Evolutionary conservation across 495 filamentous ascomycete genomes (phyloP).

Genomic region (Paragyromitra xinjiangensis): DNA sequence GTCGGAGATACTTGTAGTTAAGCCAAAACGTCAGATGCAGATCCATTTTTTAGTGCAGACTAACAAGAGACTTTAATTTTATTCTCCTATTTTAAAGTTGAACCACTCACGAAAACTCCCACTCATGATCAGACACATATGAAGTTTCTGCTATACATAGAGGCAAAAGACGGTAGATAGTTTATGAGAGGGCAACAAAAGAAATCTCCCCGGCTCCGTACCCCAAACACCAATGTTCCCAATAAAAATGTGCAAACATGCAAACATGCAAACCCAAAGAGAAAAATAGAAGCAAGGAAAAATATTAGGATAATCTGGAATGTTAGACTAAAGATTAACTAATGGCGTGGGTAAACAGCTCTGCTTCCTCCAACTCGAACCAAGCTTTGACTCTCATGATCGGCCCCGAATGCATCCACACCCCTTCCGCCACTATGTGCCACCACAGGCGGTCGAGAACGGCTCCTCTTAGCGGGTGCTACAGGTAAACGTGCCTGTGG

Average conservation of each 20-base stretch:
- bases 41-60: background rate
- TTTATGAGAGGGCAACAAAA: background rate
- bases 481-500: background rate
- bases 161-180: background rate
- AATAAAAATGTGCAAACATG: constrained; percentile 9
- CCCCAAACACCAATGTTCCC: constrained; percentile 10
- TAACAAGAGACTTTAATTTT: background rate
- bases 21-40: background rate
- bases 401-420: constrained; percentile 2
- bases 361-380: constrained; percentile 33
- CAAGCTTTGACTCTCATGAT: constrained; percentile 21
- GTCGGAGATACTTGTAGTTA: background rate
- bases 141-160: background rate
- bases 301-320: background rate
- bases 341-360: constrained; percentile 9
- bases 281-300: background rate
- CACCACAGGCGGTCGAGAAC: background rate
- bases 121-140: background rate
- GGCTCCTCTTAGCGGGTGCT: constrained; percentile 14
- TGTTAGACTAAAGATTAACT: background rate
- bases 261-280: constrained; percentile 1
- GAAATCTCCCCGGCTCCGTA: background rate
- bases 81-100: background rate
- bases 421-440: constrained; percentile 4
- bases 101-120: background rate